A percentile compares a stretch with the other conserved stretches of the same genome.
Conservation (phyloP, 2,329 filamentous ascomycete genomes). For the Colletotrichum sp. region DNA sequence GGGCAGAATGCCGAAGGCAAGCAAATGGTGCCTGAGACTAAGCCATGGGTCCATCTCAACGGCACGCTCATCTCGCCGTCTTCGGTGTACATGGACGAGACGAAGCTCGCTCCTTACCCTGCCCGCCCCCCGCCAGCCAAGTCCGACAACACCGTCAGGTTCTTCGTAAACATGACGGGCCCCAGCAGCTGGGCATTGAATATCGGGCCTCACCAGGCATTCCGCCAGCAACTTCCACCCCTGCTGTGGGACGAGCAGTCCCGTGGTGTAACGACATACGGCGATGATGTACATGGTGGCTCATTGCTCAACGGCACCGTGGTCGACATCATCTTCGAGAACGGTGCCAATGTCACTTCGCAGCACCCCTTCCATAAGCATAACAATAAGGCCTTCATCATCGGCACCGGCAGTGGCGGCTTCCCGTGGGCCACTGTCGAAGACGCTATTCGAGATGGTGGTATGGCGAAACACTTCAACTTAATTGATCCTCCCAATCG, state of each 20-base stretch:
- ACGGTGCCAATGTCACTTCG: conserved; percentile 12
- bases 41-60: conserved; percentile 6
- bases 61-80: conserved; percentile 4
- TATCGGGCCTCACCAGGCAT: conserved; percentile 9
- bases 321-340: conserved; percentile 15
- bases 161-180: conserved; percentile 17
- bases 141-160: conserved; percentile 5
- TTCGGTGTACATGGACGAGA: conserved; percentile 9
- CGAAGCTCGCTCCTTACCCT: conserved; percentile 7
- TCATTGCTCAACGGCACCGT: conserved; percentile 1
- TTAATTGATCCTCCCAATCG: conserved; percentile 4
- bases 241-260: conserved; percentile 6
- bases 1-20: not conserved
- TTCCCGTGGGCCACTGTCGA: conserved; percentile 14
- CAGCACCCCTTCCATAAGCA: conserved; percentile 16
- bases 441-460: conserved; percentile 1
- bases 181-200: conserved; percentile 10
- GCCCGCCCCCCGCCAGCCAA: not conserved
- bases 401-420: conserved; percentile 3
- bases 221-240: conserved; percentile 10
- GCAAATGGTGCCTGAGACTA: not conserved
- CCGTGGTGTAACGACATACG: conserved; percentile 6
- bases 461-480: conserved; percentile 4
- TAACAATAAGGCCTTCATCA: conserved; percentile 14
- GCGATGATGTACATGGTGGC: not conserved